Conservation (phyloP, 805 yeast genomes). For the Naumovozyma castellii region DNA sequence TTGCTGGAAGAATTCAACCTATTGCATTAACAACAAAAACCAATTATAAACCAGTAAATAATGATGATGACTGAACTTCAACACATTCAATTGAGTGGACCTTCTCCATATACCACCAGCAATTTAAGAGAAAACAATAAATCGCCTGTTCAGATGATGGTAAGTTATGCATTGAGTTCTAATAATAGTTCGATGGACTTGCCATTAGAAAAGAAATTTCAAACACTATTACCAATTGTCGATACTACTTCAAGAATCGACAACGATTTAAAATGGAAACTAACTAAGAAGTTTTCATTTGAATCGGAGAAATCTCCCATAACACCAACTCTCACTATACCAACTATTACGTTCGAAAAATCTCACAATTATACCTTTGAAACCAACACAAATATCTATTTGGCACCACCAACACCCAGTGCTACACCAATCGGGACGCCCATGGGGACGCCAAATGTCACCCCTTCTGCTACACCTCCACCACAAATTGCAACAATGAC, state of each 20-base stretch:
- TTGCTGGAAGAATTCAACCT: too few species aligned
- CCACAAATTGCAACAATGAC: background rate
- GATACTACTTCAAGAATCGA: constrained; percentile 11
- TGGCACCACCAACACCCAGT: background rate
- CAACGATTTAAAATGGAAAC: constrained; percentile 13
- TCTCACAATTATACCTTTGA: background rate
- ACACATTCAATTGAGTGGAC: too few species aligned
- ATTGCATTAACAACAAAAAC: too few species aligned
- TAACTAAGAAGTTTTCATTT: constrained; percentile 15
- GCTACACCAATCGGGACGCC: background rate
- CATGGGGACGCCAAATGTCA: too few species aligned
- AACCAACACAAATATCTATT: background rate
- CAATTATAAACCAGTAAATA: too few species aligned
- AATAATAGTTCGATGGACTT: too few species aligned
- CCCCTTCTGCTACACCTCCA: background rate
- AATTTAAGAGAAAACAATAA: too few species aligned
- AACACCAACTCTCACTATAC: background rate
- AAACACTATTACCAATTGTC: constrained; percentile 15
- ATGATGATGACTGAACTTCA: too few species aligned
- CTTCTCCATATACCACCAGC: too few species aligned
- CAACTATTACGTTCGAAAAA: background rate
- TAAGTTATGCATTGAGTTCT: too few species aligned
- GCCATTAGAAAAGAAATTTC: constrained; percentile 9
- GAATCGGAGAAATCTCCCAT: too few species aligned
- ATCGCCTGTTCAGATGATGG: too few species aligned